Evolutionary conservation across 2,329 filamentous ascomycete genomes (phyloP), one percentile per base, ranked within the genome.

Genomic region (Hypoxylon sp.): DNA sequence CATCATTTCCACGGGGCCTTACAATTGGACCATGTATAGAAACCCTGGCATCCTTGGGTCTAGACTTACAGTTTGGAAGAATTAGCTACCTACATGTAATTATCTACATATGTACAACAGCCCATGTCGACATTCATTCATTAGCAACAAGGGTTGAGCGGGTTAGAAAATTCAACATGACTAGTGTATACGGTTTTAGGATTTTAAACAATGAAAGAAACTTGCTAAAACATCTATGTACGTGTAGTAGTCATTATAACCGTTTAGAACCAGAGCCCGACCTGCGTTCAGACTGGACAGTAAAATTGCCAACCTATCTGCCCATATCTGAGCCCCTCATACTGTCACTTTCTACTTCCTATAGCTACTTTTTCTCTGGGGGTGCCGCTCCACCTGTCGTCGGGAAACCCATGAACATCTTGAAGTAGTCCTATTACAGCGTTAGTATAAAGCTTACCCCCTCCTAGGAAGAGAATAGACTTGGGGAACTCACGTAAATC

Each of bases 331-430:
- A 38, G 7, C 23, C 10, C 34, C 32, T 50, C 28, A 32, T 51
- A 46, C 32, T 14, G 17, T n/a, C 28, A 34, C n/a, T 41, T 34
- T 43, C 32, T 28, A 34, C n/a, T 41, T 34, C 36, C 32, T 28
- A 19, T 21, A 6, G 46, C 55, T 76, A 73, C 75, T 85, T 81
- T 79, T 84, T 82, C 79, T 89, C 83, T 59, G 87, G 80, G 9
- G 85, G 83, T 25, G 85, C 81, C 7, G 84, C 81, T 46, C 92
- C 91, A 65, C 93, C 93, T 0, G 93, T 97, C 3, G 93, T 96
- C 2, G 93, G 93, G 58, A 97, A 81, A 45, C 93, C 92, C 89
- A 96, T 93, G 78, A 93, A 93, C 76, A 96, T 93, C 87, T 96
- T 95, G 86, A 94, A 94, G 73, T 91, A 93, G 76, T 95, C 92